These are phyloP conservation scores for Patellifolia procumbens DNA, from an alignment of 179 eudicot genomes.

Conservation along the genomic window DNA sequence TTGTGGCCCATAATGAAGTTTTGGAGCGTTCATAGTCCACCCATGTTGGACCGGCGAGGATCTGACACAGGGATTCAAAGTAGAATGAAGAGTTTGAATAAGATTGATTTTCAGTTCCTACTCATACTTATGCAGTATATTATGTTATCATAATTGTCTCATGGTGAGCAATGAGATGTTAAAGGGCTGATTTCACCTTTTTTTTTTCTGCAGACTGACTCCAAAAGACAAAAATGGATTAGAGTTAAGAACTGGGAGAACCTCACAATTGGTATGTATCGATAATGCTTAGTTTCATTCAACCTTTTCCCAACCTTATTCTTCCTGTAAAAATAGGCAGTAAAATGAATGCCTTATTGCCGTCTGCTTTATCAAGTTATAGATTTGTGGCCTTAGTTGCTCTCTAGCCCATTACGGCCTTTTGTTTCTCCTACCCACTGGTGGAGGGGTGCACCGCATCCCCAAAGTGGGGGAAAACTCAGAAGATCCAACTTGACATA, in stretches of 20 bases:
- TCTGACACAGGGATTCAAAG: no score
- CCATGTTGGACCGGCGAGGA: no score
- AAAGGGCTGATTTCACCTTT: conserved; percentile 19
- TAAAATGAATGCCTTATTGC: not conserved
- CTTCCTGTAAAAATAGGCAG: not conserved
- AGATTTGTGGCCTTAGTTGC: not conserved
- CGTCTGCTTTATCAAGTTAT: not conserved
- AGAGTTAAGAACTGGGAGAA: conserved; percentile 80
- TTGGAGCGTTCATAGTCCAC: no score
- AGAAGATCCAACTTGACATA: no score
- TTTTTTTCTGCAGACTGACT: conserved; percentile 54
- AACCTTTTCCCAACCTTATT: not conserved
- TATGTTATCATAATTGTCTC: no score
- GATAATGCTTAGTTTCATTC: conserved; percentile 10
- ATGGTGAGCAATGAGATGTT: not conserved
- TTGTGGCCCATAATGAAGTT: no score
- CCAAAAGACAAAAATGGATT: conserved; percentile 62
- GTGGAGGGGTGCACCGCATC: no score
- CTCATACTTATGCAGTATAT: not conserved
- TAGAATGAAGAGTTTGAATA: no score
- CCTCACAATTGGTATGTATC: conserved; percentile 58
- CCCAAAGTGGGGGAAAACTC: no score
- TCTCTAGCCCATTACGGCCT: not conserved
- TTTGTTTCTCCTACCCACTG: no score
- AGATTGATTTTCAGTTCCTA: not conserved